phyloP scores from a whole-genome alignment of 106 monocot genomes.

The Allium sativum region DNA sequence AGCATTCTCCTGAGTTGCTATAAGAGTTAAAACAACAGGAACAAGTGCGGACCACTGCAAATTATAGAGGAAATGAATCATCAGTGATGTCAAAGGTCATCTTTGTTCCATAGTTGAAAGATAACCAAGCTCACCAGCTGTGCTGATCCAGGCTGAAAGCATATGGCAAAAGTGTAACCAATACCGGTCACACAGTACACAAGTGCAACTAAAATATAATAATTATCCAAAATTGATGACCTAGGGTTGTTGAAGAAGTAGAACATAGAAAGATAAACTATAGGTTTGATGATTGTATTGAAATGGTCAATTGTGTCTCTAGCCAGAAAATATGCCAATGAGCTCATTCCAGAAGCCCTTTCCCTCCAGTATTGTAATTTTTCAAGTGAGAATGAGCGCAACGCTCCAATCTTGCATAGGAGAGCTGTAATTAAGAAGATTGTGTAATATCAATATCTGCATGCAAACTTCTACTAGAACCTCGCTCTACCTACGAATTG shows the following conservation, averaged over 20 bases:
- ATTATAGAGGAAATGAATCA: not conserved
- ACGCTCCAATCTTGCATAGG: constrained; percentile 77
- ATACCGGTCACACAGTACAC: constrained; percentile 96
- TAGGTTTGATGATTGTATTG: constrained; percentile 79
- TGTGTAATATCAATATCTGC: not conserved
- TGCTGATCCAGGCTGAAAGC: constrained; percentile 78
- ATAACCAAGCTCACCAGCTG: constrained; percentile 57
- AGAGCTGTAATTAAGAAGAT: constrained; percentile 51
- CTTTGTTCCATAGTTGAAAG: too few species aligned
- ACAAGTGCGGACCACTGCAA: constrained; percentile 85
- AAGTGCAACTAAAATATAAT: constrained; percentile 63
- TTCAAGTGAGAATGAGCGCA: constrained; percentile 78
- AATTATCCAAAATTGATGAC: constrained; percentile 68
- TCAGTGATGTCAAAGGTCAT: too few species aligned
- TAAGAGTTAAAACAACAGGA: constrained; percentile 75
- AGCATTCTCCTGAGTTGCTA: constrained; percentile 46
- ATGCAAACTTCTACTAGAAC: not conserved
- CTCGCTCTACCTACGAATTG: not conserved
- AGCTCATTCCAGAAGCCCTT: constrained; percentile 91
- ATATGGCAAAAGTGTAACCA: constrained; percentile 78
- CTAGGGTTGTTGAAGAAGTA: constrained; percentile 93
- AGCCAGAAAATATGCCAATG: constrained; percentile 78
- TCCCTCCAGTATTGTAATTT: constrained; percentile 85
- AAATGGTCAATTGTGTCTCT: constrained; percentile 91
- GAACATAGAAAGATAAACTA: constrained; percentile 95